A percentile compares a stretch with the other conserved stretches of the same genome.
These are phyloP conservation scores for Fonsecaea monophora DNA, from an alignment of 2,329 filamentous ascomycete species.

Conservation along the genomic window DNA sequence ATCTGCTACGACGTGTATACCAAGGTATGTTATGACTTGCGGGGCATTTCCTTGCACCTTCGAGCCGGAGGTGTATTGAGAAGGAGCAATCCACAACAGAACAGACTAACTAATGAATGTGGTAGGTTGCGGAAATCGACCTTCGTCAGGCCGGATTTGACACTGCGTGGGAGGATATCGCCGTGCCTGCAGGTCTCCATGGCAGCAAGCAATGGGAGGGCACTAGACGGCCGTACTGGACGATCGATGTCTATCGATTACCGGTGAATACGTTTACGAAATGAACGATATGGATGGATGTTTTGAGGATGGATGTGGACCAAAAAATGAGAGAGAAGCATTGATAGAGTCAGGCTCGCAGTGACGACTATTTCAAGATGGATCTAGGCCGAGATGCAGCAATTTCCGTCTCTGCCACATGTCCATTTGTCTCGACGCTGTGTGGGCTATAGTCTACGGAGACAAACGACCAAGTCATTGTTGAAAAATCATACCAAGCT, in stretches of 20 bases:
- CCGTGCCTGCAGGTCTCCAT: constrained; percentile 6
- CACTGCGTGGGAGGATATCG: constrained; percentile 14
- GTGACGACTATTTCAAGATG: no score
- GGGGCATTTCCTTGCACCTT: background rate
- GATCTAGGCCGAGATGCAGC: no score
- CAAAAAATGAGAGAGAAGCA: no score
- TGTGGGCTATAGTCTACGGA: no score
- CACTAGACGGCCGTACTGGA: constrained; percentile 21
- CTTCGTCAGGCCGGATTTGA: constrained; percentile 14
- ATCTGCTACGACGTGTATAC: constrained; percentile 22
- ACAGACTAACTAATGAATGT: no score
- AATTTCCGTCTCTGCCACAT: no score
- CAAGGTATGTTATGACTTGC: background rate
- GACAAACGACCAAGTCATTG: no score
- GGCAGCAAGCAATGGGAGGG: constrained; percentile 20
- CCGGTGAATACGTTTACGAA: constrained; percentile 19
- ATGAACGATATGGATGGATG: background rate
- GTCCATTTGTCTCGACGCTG: no score
- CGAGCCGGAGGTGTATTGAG: background rate
- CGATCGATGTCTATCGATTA: constrained; percentile 19
- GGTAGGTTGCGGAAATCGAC: constrained; percentile 16
- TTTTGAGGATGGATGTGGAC: no score
- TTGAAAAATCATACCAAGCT: no score
- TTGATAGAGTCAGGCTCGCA: no score
- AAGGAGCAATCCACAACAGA: background rate